Evolutionary conservation across 805 yeast genomes (phyloP), one percentile per base, ranked within the genome.

Genomic region (Peterozyma toletana): DNA sequence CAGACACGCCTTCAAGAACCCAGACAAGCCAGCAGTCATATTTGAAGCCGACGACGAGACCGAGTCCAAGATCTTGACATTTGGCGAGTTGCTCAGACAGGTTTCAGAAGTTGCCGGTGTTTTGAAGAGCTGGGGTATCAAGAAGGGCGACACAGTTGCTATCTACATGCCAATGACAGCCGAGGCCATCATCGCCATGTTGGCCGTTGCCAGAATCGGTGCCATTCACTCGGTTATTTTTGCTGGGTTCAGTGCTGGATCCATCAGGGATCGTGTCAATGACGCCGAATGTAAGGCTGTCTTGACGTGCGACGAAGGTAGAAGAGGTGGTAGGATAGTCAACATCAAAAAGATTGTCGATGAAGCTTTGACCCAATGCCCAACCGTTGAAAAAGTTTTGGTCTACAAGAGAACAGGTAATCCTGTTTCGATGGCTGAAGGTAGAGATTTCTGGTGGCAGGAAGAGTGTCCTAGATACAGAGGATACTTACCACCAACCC

Each of bases 151-250:
- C 60, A 86, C 95, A 27, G 98, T 91, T 46, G 98, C 97, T 40
- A 86, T 91, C 47, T 91, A 91, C 67, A 70, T 91, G 62, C 99
- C 99, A 59, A 91, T 93, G 99, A 90, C 90, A 49, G 95, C 98
- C 40, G 96, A 90, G 68, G 96, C 97, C 16, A 71, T 93, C 49
- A 79, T 93, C 45, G 85, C 99, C n/a, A 78, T 91, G 77, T 73
- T 91, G 58, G 99, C 99, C 39, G 82, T 89, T 58, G 86, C 81
- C 33, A 82, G 99, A 70, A 69, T 91, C 46, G 99, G 99, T 62
- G 99, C 99, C 31, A 71, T 91, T 43, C 99, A 91, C 67, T 86
- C 97, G 14, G 97, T 93, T 43, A 84, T 91, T 43, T 91, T 91
- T 69, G 99, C 98, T 34, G 99, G 99, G 17, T 91, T 91, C 70